These are phyloP conservation scores for Raffaelea arxii DNA, from an alignment of 2,329 filamentous ascomycete genomes.

Conservation along the genomic window DNA sequence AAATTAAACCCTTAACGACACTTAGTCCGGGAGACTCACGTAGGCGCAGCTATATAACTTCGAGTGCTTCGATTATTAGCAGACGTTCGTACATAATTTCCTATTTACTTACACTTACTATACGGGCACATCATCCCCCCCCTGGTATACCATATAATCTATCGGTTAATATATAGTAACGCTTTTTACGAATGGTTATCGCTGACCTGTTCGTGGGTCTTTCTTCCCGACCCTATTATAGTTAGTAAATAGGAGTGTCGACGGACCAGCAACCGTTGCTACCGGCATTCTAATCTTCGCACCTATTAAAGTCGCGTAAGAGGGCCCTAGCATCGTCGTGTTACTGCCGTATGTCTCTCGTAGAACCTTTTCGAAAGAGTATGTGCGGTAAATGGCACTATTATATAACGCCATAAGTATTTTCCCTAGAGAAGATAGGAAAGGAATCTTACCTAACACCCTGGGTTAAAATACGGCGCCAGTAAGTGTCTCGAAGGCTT, in stretches of 20 bases:
- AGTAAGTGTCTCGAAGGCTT: not conserved
- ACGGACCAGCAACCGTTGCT: not conserved
- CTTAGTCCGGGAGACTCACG: not conserved
- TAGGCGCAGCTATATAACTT: not conserved
- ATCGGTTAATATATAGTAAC: not conserved
- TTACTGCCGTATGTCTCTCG: not conserved
- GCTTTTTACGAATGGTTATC: not conserved
- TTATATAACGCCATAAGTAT: not conserved
- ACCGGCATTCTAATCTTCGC: not conserved
- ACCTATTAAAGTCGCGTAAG: not conserved
- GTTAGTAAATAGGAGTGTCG: not conserved
- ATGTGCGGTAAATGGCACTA: not conserved
- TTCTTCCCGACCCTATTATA: not conserved
- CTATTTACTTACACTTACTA: not conserved
- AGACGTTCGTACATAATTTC: not conserved
- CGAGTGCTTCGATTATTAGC: not conserved
- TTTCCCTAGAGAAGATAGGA: not conserved
- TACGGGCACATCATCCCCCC: not conserved
- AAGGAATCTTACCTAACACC: not conserved
- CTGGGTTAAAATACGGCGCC: not conserved
- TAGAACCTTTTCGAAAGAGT: not conserved
- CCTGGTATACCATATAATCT: not conserved
- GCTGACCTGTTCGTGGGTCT: not conserved
- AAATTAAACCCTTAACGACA: not conserved
- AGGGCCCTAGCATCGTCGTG: not conserved